These are phyloP conservation scores for Daldinia concentrica DNA, from an alignment of 495 filamentous ascomycete genomes.

Conservation along the genomic window DNA sequence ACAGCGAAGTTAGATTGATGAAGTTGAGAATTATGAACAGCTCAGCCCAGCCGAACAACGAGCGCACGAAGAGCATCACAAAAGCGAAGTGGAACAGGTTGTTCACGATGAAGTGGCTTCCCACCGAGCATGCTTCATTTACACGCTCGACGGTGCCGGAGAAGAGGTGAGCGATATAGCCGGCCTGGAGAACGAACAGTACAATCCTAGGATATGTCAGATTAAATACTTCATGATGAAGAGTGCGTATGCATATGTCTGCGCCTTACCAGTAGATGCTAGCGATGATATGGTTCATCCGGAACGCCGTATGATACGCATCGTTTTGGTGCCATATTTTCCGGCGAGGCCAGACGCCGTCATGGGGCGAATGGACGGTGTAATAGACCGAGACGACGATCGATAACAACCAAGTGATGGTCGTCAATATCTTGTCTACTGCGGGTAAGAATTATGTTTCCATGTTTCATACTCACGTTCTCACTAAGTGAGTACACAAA, in stretches of 20 bases:
- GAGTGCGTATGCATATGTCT: neutral
- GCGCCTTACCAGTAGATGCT: conserved; percentile 76
- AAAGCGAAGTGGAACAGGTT: conserved; percentile 82
- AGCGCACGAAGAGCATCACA: conserved; percentile 82
- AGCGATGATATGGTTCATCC: conserved; percentile 73
- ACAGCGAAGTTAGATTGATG: conserved; percentile 76
- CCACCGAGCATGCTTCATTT: conserved; percentile 76
- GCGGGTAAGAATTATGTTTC: conserved; percentile 44
- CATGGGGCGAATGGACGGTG: conserved; percentile 66
- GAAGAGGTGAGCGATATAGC: conserved; percentile 81
- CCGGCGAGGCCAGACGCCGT: conserved; percentile 62
- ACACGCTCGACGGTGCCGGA: conserved; percentile 65
- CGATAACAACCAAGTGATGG: conserved; percentile 75
- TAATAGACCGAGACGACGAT: conserved; percentile 76
- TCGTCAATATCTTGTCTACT: conserved; percentile 70
- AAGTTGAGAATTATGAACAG: conserved; percentile 81
- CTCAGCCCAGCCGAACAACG: conserved; percentile 76
- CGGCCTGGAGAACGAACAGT: conserved; percentile 76
- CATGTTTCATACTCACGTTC: neutral
- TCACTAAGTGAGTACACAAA: neutral
- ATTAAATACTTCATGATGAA: neutral
- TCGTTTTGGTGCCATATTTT: conserved; percentile 77
- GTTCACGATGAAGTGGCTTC: conserved; percentile 83
- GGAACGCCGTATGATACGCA: conserved; percentile 74
- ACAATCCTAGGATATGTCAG: conserved; percentile 65